phyloP scores from a whole-genome alignment of 2,329 filamentous ascomycete species.

The Penicillium freii region DNA sequence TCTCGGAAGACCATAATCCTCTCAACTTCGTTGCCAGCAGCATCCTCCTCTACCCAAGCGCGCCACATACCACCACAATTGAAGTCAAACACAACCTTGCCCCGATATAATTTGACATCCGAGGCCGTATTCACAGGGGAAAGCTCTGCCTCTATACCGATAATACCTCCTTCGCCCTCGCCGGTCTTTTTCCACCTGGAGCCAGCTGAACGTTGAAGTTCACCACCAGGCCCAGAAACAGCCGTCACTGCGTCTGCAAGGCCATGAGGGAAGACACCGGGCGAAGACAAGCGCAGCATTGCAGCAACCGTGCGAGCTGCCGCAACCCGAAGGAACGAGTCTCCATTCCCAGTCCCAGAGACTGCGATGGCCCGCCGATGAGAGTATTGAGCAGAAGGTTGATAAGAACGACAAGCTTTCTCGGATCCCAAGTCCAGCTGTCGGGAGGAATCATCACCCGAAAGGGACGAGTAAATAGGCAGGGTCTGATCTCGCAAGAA shows the following conservation, averaged over 20 bases:
- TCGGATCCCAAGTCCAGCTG: constrained; percentile 5
- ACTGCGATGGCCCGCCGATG: constrained; percentile 52
- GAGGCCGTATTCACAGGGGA: constrained; percentile 55
- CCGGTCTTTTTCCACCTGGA: constrained; percentile 69
- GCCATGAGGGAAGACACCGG: constrained; percentile 38
- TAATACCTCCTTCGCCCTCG: constrained; percentile 82
- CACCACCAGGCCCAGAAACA: constrained; percentile 68
- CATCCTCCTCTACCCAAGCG: constrained; percentile 59
- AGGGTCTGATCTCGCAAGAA: neutral
- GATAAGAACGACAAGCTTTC: constrained; percentile 3
- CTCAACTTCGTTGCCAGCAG: constrained; percentile 33
- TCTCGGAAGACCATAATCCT: constrained; percentile 47
- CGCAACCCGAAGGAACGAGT: constrained; percentile 73
- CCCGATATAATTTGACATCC: constrained; percentile 32
- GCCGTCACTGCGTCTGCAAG: constrained; percentile 60
- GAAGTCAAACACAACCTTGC: constrained; percentile 68
- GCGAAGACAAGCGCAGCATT: constrained; percentile 62
- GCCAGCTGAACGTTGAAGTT: constrained; percentile 72
- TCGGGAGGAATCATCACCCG: neutral
- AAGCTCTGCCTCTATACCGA: constrained; percentile 60
- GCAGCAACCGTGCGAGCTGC: constrained; percentile 71
- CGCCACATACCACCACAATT: constrained; percentile 89
- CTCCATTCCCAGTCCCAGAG: constrained; percentile 83
- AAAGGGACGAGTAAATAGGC: constrained; percentile 5
- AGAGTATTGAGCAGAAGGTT: neutral